Conservation (phyloP, 2,329 filamentous ascomycete species). For the Leptoxyphium fumago region DNA sequence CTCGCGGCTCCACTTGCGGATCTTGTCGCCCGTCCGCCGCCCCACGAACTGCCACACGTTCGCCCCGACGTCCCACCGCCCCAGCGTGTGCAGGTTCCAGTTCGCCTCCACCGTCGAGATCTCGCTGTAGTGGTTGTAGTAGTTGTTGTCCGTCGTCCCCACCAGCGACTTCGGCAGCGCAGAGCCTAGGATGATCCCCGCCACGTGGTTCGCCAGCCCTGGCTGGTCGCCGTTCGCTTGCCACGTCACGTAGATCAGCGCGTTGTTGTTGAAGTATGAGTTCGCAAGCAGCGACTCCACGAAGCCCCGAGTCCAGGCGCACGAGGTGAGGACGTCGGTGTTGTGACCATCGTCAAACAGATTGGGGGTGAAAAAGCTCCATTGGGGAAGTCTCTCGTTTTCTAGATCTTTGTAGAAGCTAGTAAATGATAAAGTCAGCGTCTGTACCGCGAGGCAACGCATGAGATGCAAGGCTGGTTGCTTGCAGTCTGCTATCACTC, state of each 20-base stretch:
- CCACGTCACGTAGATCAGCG: constrained; percentile 57
- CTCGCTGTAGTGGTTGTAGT: constrained; percentile 25
- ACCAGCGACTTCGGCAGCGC: constrained; percentile 45
- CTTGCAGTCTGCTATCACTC: too few species aligned
- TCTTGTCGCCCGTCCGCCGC: constrained; percentile 12
- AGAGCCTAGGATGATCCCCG: constrained; percentile 56
- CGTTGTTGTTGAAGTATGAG: constrained; percentile 53
- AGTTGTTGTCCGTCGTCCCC: constrained; percentile 51
- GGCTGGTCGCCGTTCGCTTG: constrained; percentile 60
- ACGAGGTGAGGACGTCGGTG: constrained; percentile 49
- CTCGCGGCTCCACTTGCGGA: not conserved
- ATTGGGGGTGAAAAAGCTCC: constrained; percentile 52
- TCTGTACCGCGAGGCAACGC: too few species aligned
- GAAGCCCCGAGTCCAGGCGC: constrained; percentile 49
- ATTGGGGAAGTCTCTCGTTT: constrained; percentile 49
- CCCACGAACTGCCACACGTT: constrained; percentile 23
- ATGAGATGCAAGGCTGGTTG: too few species aligned
- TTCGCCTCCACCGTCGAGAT: constrained; percentile 24
- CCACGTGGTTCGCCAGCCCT: constrained; percentile 46
- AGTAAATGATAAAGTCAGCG: constrained; percentile 15
- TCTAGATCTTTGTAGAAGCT: constrained; percentile 52
- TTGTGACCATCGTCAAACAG: constrained; percentile 64
- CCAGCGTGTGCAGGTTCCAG: constrained; percentile 25
- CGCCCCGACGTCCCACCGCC: constrained; percentile 27
- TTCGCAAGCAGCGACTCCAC: constrained; percentile 54